Percentiles rank a stretch among this genome's conserved stretches.
These are phyloP conservation scores for Metarhizium humberi DNA, from an alignment of 2,329 filamentous ascomycete species.

Conservation along the genomic window DNA sequence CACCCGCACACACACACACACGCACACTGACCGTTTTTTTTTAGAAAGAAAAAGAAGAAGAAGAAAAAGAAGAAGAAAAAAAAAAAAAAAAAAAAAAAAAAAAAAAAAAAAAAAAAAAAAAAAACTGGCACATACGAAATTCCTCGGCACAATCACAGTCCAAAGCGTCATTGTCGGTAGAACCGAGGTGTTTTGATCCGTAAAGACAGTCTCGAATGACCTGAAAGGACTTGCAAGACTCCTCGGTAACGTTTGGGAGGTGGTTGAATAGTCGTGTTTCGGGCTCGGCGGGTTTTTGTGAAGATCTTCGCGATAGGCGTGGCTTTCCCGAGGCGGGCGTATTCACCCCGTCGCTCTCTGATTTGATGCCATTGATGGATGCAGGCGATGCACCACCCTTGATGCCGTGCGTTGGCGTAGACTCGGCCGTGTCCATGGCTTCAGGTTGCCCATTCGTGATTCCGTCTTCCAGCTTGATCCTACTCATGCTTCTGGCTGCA, in stretches of 20 bases:
- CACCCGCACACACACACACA: too few relatives aligned
- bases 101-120: background rate
- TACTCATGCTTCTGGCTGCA: constrained; percentile 31
- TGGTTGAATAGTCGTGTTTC: constrained; percentile 61
- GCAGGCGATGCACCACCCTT: constrained; percentile 26
- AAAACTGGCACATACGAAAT: constrained; percentile 63
- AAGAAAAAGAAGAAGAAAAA: too few relatives aligned
- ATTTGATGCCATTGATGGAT: constrained; percentile 37
- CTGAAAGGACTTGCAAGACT: constrained; percentile 69
- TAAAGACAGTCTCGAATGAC: constrained; percentile 82
- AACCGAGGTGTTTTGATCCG: constrained; percentile 82
- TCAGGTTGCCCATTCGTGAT: constrained; percentile 25
- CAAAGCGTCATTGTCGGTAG: constrained; percentile 79
- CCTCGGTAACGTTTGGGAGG: constrained; percentile 67
- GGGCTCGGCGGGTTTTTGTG: constrained; percentile 54
- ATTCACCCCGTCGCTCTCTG: constrained; percentile 29
- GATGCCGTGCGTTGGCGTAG: constrained; percentile 26
- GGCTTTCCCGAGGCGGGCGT: constrained; percentile 43
- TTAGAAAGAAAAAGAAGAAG: too few relatives aligned
- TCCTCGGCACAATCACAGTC: constrained; percentile 94
- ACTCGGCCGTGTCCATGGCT: constrained; percentile 31
- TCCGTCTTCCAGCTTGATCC: constrained; percentile 34
- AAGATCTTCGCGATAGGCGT: constrained; percentile 64
- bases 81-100: too few relatives aligned
- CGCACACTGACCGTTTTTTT: too few relatives aligned